Evolutionary conservation across 371 early-diverging fungal genomes (phyloP), one percentile per base, ranked within the genome.

Genomic region (Mucor racemosus): DNA sequence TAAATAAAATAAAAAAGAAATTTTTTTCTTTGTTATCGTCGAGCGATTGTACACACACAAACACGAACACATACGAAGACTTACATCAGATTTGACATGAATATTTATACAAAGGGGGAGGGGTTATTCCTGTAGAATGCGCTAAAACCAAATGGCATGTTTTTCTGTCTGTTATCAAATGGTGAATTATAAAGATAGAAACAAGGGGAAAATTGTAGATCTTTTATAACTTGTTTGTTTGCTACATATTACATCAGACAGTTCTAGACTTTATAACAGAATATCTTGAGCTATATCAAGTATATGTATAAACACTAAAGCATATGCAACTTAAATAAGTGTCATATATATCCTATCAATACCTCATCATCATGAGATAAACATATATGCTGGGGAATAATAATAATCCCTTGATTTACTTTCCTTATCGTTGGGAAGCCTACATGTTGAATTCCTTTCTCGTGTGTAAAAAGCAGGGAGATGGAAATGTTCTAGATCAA

Each of bases 1-100:
- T 53, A 53, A 50, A 53, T 46, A 53, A 31, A 53, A 53, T 53
- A 53, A 53, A 53, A 53, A 46, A 19, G 19, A 46, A 46, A 46
- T 46, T 46, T 46, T 46, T 46, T 46, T 46, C 46, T 46, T 46
- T 46, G 19, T 53, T 53, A 53, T 53, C 26, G 53, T 53, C 53
- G 53, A 53, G 53, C 53, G 53, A 53, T 31, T 53, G 53, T 53
- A 53, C 26, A 53, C 21, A 53, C 53, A 53, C 10, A 53, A 9
- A 31, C 53, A 53, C 53, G 13, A 11, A 21, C 21, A 31, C 26
- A 31, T 14, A 53, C 46, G 19, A 13, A 9, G 5, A 38, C 38
- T 38, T 53, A 31, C 53, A 53, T 5, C 53, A 31, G 13, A 13
- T 31, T 53, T 53, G 53, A 53, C 53, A 53, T 13, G 53, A 53